Evolutionary conservation across 2,329 filamentous ascomycete genomes (phyloP).

Genomic region (Daldinia sp.): DNA sequence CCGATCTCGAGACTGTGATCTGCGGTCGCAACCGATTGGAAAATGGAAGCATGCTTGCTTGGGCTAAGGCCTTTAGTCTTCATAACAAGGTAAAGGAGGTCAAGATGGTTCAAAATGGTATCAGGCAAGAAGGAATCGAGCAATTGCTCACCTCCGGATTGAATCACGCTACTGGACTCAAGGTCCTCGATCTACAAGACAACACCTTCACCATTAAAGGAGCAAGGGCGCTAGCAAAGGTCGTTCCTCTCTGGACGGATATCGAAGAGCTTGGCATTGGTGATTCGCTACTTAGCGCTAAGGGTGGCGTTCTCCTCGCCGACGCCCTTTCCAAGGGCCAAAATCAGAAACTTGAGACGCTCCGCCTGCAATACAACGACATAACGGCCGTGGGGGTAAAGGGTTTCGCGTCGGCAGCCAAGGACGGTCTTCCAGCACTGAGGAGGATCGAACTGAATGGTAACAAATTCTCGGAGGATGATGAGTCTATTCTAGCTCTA

Average conservation of each 20-base stretch:
- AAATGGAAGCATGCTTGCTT: constrained; percentile 94
- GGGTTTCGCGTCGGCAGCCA: constrained; percentile 73
- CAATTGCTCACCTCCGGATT: constrained; percentile 82
- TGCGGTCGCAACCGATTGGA: constrained; percentile 96
- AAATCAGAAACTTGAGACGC: constrained; percentile 80
- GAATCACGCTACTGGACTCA: constrained; percentile 71
- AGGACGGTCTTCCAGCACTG: constrained; percentile 74
- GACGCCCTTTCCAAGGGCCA: constrained; percentile 76
- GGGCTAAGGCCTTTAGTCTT: constrained; percentile 86
- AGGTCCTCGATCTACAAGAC: constrained; percentile 90
- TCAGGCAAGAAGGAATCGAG: constrained; percentile 90
- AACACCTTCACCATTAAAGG: constrained; percentile 92
- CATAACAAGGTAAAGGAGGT: constrained; percentile 84
- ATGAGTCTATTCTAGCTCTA: constrained; percentile 73
- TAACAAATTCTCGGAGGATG: constrained; percentile 92
- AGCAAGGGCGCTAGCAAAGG: constrained; percentile 78
- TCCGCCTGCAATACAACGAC: constrained; percentile 93
- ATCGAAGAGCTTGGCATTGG: constrained; percentile 87
- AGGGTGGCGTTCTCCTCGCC: constrained; percentile 78
- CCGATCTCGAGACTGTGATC: constrained; percentile 92
- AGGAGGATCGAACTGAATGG: constrained; percentile 93
- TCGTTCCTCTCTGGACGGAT: constrained; percentile 76
- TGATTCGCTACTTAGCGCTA: constrained; percentile 83
- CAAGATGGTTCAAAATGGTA: constrained; percentile 99
- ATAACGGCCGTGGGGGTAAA: constrained; percentile 81